Conservation (phyloP, 345 rosid genomes). For the Melaleuca quinquenervia region DNA sequence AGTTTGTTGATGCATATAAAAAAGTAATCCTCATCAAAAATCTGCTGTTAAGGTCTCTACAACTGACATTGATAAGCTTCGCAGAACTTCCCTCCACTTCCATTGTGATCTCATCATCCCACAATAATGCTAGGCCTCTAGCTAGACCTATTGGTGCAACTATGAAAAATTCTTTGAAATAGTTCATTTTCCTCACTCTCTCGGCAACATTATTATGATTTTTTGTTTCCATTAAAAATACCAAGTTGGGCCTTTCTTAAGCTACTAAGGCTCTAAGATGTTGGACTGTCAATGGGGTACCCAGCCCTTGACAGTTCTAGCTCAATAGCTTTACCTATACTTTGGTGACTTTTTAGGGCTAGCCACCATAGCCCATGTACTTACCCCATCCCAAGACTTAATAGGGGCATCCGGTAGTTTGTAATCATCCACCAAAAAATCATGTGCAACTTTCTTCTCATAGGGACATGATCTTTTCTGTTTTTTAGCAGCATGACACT, state of each 20-base stretch:
- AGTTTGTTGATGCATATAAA: background rate
- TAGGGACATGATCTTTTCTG: background rate
- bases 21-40: background rate
- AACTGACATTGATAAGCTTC: background rate
- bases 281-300: background rate
- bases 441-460: background rate
- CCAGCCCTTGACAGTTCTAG: fast-evolving
- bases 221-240: background rate
- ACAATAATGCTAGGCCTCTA: background rate
- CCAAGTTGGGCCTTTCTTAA: background rate
- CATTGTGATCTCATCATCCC: background rate
- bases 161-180: background rate
- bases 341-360: background rate
- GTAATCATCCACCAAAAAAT: background rate
- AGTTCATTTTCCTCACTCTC: fast-evolving
- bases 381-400: background rate
- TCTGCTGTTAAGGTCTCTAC: background rate
- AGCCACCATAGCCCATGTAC: background rate
- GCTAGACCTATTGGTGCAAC: fast-evolving
- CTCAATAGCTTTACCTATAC: background rate
- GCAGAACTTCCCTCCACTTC: fast-evolving
- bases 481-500: background rate
- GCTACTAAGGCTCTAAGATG: background rate
- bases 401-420: background rate
- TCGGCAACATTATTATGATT: background rate